Conservation (phyloP, 169 alveolate species). For the Plasmodium falciparum region DNA sequence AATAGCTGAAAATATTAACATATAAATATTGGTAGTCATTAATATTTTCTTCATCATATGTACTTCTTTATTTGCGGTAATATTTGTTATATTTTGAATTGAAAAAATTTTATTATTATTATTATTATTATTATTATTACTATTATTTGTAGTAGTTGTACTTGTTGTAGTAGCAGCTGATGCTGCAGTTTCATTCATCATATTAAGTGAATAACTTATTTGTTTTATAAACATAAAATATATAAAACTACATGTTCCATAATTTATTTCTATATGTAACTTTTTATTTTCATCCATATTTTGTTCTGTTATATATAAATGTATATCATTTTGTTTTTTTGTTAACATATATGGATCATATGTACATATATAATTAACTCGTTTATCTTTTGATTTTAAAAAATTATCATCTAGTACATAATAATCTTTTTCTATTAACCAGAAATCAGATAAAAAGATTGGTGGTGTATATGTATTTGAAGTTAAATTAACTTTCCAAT, state of each 20-base stretch:
- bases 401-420: conserved; percentile 58
- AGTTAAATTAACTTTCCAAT: conserved; percentile 73
- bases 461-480: conserved; percentile 78
- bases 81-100: conserved; percentile 52
- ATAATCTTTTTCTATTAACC: conserved; percentile 81
- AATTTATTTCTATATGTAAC: conserved; percentile 47
- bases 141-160: too few relatives aligned
- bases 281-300: conserved; percentile 53
- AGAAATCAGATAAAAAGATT: conserved; percentile 79
- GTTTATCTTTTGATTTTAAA: conserved; percentile 56
- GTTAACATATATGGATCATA: conserved; percentile 74
- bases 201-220: conserved; percentile 49
- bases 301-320: conserved; percentile 27
- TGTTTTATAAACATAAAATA: conserved; percentile 71
- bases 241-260: conserved; percentile 66
- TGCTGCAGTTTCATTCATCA: conserved; percentile 52
- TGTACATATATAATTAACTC: conserved; percentile 62
- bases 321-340: conserved; percentile 50
- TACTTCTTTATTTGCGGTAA: conserved; percentile 84
- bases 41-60: conserved; percentile 91
- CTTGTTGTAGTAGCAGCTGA: conserved; percentile 47
- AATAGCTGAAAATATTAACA: conserved; percentile 87
- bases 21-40: conserved; percentile 90
- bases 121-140: not conserved
- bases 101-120: conserved; percentile 31